Base-by-base conservation (phyloP, 2,329 filamentous ascomycete species). In the Lachnum nothofagi region DNA sequence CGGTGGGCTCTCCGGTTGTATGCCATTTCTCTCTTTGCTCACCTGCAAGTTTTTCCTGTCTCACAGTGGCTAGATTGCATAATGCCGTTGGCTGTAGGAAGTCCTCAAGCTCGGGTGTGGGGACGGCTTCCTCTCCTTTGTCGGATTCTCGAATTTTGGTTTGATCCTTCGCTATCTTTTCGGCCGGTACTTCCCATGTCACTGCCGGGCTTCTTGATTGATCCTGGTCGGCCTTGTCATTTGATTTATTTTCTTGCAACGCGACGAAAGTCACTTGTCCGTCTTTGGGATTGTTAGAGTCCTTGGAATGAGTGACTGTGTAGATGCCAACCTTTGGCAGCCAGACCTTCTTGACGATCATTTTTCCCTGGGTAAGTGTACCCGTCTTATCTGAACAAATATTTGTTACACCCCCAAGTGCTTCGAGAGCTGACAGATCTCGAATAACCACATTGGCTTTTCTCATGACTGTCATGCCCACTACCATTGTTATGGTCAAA, bases 371-470 rank as follows among this genome's bases (percentile, higher is more conserved):
- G 5, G 83, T 86, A 49, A 87, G 68, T 0, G 83, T 86, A 1
- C 86, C 86, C 0, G 86, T 90, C 71, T 89, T 90, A 64, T 90
- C 86, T 0, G 84, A 88, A 64, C 86, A 88, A 35, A 90, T 83
- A 9, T 87, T 79, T 0, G 83, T 86, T 1, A 89, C 84, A 0
- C 82, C 76, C 0, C 86, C 86, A 0, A 89, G 74, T 0, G 85
- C 88, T 67, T 89, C 86, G 0, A 82, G 65, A 1, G 70, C 69
- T 24, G 70, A 66, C 37, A 75, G 59, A 53, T 74, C 72, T 49
- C 72, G 67, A 41, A 74, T 67, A 51, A 75, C 71, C 25, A 75
- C 72, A 48, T 75, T 65, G 4, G 69, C 63, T 54, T 72, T 68
- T 35, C 71, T 65, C 71, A 74, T 73, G 14, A 67, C 66, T 46